A percentile compares a stretch with the other conserved stretches of the same genome.
Evolutionary conservation across 192 early-diverging fungal species (phyloP).

Genomic region (Linnemannia hyalina): DNA sequence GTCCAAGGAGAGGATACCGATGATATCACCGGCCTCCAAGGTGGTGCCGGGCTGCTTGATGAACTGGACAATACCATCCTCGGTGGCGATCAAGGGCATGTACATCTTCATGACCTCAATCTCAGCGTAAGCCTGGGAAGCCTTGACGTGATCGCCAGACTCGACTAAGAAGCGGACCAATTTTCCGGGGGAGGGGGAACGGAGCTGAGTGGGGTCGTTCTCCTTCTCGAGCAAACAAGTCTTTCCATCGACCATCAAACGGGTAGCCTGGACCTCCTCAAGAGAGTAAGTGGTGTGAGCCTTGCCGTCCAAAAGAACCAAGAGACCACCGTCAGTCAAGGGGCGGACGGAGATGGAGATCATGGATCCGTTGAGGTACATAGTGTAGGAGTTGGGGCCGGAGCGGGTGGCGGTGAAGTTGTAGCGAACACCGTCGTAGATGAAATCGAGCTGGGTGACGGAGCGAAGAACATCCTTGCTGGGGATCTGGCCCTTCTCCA

Average conservation of each 20-base stretch:
- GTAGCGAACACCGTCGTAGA: slow-evolving; percentile 93
- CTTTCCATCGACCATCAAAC: slow-evolving; percentile 91
- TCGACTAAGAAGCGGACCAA: slow-evolving; percentile 95
- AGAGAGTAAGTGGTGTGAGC: slow-evolving; percentile 92
- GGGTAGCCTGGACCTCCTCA: slow-evolving; percentile 90
- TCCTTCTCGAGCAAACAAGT: slow-evolving; percentile 96
- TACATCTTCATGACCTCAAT: slow-evolving; percentile 99
- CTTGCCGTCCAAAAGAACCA: slow-evolving; percentile 92
- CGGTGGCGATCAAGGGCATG: slow-evolving; percentile 95
- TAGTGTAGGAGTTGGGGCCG: slow-evolving; percentile 82
- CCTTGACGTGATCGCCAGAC: slow-evolving; percentile 90
- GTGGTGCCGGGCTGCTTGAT: slow-evolving; percentile 89
- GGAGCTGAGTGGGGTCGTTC: slow-evolving; percentile 95
- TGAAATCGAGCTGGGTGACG: slow-evolving; percentile 88
- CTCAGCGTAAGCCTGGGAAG: slow-evolving; percentile 95
- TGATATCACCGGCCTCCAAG: slow-evolving; percentile 91
- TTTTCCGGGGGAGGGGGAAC: slow-evolving; percentile 97
- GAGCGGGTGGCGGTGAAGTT: slow-evolving; percentile 86
- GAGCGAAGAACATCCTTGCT: slow-evolving; percentile 80
- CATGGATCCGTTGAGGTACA: slow-evolving; percentile 86
- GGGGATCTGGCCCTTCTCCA: slow-evolving; percentile 96
- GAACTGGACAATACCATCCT: slow-evolving; percentile 92
- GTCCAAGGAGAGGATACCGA: slow-evolving; percentile 93
- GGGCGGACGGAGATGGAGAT: slow-evolving; percentile 87
- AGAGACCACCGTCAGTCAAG: slow-evolving; percentile 91